Evolutionary conservation across 2,329 filamentous ascomycete species (phyloP), one percentile per base, ranked within the genome.

Genomic region (Diaporthe eres): DNA sequence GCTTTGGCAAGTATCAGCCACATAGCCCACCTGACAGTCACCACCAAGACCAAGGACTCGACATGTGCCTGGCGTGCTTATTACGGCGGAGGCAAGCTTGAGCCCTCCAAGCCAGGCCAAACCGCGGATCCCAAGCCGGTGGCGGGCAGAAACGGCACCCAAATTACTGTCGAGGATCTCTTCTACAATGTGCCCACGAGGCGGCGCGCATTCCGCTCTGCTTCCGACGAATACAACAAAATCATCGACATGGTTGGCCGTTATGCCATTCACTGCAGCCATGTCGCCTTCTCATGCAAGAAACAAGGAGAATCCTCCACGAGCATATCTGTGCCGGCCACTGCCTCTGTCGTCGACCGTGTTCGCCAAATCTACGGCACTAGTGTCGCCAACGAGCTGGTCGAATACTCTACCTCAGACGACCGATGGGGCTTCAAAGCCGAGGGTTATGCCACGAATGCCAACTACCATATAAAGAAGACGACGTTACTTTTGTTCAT

Each of bases 1-100:
- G 97, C 97, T 4, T 86, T 99, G 73, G 97, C 97, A 19, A 98
- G 97, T 85, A 99, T 99, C 83, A 98, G 96, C 82, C 97, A 99
- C 83, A 98, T 99, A 80, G 96, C 97, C 47, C 97, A 99, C 86
- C 89, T 99, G 31, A 95, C 93, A 5, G 95, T 99, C 58, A 98
- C 96, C 1, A 99, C 97, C 10, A 97, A 95, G 83, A 98, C 96
- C 1, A 93, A 94, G 75, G 92, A 95, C 58, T 98, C 96, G 0
- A 93, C 92, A 79, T 94, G 95, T 84, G 97, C 97, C 22, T 99
- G 94, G 94, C 93, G 94, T 82, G 96, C 96, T 31, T 92, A 94
- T 79, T 99, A 98, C 82, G 91, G 94, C 28, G 93, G 94, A 82
- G 96, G 97, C 19, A 94, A 92, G 79, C 89, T 98, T 60, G 90